Evolutionary conservation across 371 early-diverging fungal species (phyloP), one percentile per base, ranked within the genome.

Genomic region (Mucor saturninus): DNA sequence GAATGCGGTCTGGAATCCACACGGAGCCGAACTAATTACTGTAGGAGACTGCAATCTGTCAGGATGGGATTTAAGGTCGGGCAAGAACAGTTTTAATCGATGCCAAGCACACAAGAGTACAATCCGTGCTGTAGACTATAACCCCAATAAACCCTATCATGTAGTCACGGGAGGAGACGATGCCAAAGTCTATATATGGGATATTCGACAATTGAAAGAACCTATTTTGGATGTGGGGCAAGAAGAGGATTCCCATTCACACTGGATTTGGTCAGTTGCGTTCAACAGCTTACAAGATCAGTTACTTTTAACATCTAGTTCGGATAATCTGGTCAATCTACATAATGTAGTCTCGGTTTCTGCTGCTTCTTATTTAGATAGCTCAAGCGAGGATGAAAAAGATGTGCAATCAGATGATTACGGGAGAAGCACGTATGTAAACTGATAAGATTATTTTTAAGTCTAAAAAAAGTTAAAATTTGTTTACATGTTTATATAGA

Each of bases 241-340:
- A 26, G 84, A 21, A 21, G 21, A 21, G 21, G 21, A 91, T 28
- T 50, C 30, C 48, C 96, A 97, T 63, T 83, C 93, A 0, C 95
- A 95, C 68, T 97, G 96, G 93, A 81, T 96, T 9, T 92, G 91
- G 88, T 80, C 84, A 8, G 90, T 95, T 14, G 84, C 85, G 3
- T 95, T 89, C 73, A 96, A 97, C 75, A 81, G 79, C 28, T 88
- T 86, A 59, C 94, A 96, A 69, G 98, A 97, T 75, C 96, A 96
- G 74, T 74, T 97, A 14, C 62, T 97, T 32, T 76, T 97, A 39
- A 86, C 92, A 0, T 89, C 93, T 0, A 81, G 95, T 45, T 90
- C 93, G 0, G 97, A 96, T 72, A 89, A 91, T 52, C 77, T 84
- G 38, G 97, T 97, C 3, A 91, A 92, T 62, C 76, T 97, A 6